Percentiles rank a stretch among this genome's conserved stretches.
Conservation (phyloP, 164 flowering plant genomes). For the Vitis rupestris region DNA sequence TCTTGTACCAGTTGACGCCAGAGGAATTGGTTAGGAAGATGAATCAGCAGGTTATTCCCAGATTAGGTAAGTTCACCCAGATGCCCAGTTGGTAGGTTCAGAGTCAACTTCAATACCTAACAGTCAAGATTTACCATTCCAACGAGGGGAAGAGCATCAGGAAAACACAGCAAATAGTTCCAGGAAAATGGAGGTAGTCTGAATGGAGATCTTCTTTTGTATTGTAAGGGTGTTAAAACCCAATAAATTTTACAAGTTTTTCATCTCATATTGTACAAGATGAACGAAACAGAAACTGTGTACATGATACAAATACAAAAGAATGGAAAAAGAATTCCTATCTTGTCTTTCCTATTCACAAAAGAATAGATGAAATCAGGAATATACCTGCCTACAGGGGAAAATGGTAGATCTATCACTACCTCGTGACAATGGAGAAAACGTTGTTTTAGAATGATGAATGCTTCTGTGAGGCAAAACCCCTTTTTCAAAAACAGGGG, state of each 20-base stretch:
- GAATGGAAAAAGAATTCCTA: conserved; percentile 26
- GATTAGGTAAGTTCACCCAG: too few relatives aligned
- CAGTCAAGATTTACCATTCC: too few relatives aligned
- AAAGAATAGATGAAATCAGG: conserved; percentile 13
- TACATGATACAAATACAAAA: conserved; percentile 12
- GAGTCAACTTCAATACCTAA: too few relatives aligned
- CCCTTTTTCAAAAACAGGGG: background rate
- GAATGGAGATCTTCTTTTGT: conserved; percentile 3
- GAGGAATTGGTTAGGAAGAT: too few relatives aligned
- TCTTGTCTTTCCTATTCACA: conserved; percentile 26
- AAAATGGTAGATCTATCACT: background rate
- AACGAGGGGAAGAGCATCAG: too few relatives aligned
- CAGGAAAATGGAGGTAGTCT: too few relatives aligned
- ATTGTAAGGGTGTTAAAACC: conserved; percentile 6
- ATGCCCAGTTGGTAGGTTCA: too few relatives aligned
- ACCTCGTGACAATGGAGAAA: conserved; percentile 16
- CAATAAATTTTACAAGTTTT: conserved; percentile 11
- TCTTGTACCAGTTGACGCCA: too few relatives aligned
- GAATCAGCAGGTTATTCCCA: too few relatives aligned
- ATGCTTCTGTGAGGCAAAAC: conserved; percentile 5
- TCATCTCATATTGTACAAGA: conserved; percentile 11
- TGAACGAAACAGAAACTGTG: conserved; percentile 9
- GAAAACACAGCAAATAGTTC: too few relatives aligned
- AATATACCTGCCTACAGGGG: background rate
- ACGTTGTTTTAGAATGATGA: conserved; percentile 5